Conservation (phyloP, 2,329 filamentous ascomycete species). For the Hypoxylon sp. region DNA sequence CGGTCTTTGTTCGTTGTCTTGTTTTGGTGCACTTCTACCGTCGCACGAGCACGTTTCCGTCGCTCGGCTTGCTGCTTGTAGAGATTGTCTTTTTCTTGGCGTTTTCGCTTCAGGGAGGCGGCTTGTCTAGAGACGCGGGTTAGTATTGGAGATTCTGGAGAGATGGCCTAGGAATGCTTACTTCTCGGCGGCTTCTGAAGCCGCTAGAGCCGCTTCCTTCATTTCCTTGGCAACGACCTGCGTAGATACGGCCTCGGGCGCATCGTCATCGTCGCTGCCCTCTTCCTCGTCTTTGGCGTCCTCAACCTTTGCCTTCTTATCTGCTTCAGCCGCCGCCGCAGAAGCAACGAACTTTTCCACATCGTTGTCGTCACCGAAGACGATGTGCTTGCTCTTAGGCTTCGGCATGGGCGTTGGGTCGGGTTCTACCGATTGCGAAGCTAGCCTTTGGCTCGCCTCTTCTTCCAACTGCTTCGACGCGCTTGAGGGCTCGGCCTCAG, state of each 20-base stretch:
- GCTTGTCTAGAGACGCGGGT: conserved; percentile 60
- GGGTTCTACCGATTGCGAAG: conserved; percentile 41
- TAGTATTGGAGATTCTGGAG: conserved; percentile 8
- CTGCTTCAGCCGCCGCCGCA: conserved; percentile 43
- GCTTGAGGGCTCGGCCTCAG: conserved; percentile 46
- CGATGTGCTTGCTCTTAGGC: conserved; percentile 52
- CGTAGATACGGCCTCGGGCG: conserved; percentile 72
- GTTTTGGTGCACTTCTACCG: conserved; percentile 33
- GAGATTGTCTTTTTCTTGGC: conserved; percentile 67
- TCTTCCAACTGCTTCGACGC: conserved; percentile 54
- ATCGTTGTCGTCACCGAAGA: conserved; percentile 55
- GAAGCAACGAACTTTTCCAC: conserved; percentile 53
- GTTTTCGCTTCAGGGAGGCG: conserved; percentile 67
- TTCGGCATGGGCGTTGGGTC: conserved; percentile 45
- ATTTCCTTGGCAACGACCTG: conserved; percentile 63
- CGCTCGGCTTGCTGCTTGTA: conserved; percentile 70
- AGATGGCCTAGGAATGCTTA: conserved; percentile 54
- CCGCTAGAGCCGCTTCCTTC: conserved; percentile 63
- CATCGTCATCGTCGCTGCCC: conserved; percentile 65
- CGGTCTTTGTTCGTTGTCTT: conserved; percentile 23
- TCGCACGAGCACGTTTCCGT: conserved; percentile 58
- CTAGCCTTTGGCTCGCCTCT: conserved; percentile 52
- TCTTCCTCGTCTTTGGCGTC: conserved; percentile 54
- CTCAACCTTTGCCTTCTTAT: conserved; percentile 14
- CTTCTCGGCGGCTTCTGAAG: conserved; percentile 67